phyloP scores from a whole-genome alignment of 2,329 filamentous ascomycete species.

The Fusarium cyanostomum region DNA sequence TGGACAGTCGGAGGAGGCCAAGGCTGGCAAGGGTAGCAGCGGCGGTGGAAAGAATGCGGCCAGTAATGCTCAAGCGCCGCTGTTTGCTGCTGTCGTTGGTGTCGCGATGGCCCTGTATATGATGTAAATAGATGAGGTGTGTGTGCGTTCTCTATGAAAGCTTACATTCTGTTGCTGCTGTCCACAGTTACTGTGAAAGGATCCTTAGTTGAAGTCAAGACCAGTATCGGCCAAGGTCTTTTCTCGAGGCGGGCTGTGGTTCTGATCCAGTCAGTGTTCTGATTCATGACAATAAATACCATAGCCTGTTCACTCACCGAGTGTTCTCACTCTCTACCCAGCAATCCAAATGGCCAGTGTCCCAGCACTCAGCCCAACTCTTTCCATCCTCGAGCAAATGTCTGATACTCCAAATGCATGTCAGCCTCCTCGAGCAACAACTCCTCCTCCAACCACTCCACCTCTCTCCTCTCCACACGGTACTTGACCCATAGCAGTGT shows the following conservation, averaged over 20 bases:
- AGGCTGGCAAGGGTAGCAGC: slow-evolving; percentile 4
- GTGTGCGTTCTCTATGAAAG: background rate
- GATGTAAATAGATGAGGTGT: slow-evolving; percentile 27
- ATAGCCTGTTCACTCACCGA: too few species aligned
- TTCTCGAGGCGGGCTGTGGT: too few species aligned
- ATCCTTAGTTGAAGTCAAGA: too few species aligned
- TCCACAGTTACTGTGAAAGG: too few species aligned
- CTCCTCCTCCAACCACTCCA: slow-evolving; percentile 25
- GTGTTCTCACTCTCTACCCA: background rate
- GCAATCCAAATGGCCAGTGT: too few species aligned
- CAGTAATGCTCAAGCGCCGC: slow-evolving; percentile 8
- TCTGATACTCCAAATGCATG: slow-evolving; percentile 12
- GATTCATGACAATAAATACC: background rate
- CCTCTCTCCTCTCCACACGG: slow-evolving; percentile 17
- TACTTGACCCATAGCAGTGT: slow-evolving; percentile 11
- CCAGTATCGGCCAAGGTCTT: too few species aligned
- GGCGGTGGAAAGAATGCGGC: slow-evolving; percentile 16
- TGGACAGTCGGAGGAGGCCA: slow-evolving; percentile 14
- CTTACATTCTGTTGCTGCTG: too few species aligned
- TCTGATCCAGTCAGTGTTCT: background rate
- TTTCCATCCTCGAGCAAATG: background rate
- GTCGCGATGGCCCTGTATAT: slow-evolving; percentile 21
- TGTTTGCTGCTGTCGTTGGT: slow-evolving; percentile 21
- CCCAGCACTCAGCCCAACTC: background rate
- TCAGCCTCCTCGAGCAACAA: slow-evolving; percentile 21